Evolutionary conservation across 495 filamentous ascomycete genomes (phyloP), one percentile per base, ranked within the genome.

Genomic region (Penicillium herquei): DNA sequence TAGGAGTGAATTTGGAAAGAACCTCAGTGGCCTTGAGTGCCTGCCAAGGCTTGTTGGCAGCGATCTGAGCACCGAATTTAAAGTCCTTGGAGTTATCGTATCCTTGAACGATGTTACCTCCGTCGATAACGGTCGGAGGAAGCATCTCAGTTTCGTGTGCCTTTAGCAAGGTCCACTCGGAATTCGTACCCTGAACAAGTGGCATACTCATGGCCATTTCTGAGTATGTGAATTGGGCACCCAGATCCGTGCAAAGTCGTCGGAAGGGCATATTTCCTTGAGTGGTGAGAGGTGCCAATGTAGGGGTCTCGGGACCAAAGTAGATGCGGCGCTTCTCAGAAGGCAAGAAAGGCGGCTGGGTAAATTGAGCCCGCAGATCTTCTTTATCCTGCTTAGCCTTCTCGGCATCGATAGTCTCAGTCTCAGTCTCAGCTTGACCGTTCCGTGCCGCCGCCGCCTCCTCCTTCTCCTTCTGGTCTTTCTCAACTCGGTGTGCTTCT

Each of bases 201-300:
- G 92, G 91, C 61, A 96, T 70, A 37, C 91, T 84, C 85, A 98
- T 89, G 4, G 95, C 94, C 94, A 98, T 98, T 66, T 98, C 94
- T 0, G 94, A 98, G 75, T 96, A 98, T 3, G 93, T 98, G 35
- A 95, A 74, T 58, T 96, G 89, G 16, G 94, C 92, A 18, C 94
- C 95, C 16, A 97, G 82, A 49, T 88, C 85, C 0, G 87, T 84
- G 63, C 94, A 98, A n/a, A 98, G 83, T 49, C 95, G 83, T 42
- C 94, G 88, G 77, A 96, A 98, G 1, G 94, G 95, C 30, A 98
- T 75, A 62, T 98, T 98, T n/a, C 94, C 94, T 71, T 97, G 94
- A 3, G 94, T 98, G 0, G 94, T 90, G 46, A 90, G 70, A 40
- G 94, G 94, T 3, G 95, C 94, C 14, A 98, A 79, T 21, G 92